These are phyloP conservation scores for Teunomyces funiuensis DNA, from an alignment of 805 yeast genomes.

Conservation along the genomic window DNA sequence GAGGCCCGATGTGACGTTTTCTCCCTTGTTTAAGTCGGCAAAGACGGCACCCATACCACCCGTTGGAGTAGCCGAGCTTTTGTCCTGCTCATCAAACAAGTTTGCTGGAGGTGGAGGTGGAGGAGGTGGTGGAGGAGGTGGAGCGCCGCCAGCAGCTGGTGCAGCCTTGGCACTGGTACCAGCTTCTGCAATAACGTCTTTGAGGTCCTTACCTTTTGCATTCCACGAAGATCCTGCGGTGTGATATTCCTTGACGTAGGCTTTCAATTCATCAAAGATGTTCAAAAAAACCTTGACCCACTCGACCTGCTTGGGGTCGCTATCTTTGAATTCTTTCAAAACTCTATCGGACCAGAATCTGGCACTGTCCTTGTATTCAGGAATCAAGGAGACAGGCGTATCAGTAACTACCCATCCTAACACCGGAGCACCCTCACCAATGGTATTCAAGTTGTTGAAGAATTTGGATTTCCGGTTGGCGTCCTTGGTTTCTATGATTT, in stretches of 20 bases:
- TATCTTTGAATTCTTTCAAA: constrained; percentile 77
- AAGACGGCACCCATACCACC: constrained; percentile 86
- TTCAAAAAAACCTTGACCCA: constrained; percentile 75
- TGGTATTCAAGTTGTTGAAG: constrained; percentile 72
- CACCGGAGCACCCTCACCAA: constrained; percentile 87
- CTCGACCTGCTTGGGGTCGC: constrained; percentile 64
- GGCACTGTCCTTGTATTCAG: constrained; percentile 86
- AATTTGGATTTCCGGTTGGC: constrained; percentile 64
- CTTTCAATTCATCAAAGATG: constrained; percentile 67
- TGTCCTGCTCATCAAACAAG: constrained; percentile 40
- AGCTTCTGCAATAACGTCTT: constrained; percentile 41
- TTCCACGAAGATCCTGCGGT: constrained; percentile 85
- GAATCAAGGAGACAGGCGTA: constrained; percentile 72
- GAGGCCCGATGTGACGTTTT: constrained; percentile 75
- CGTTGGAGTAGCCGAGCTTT: constrained; percentile 13
- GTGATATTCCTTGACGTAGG: constrained; percentile 74
- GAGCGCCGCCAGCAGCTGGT: constrained; percentile 28
- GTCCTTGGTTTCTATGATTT: constrained; percentile 68
- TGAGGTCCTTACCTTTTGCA: constrained; percentile 55
- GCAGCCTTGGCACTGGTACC: constrained; percentile 3
- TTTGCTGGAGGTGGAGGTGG: constrained; percentile 86
- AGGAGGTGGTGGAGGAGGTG: constrained; percentile 77
- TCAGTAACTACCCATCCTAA: constrained; percentile 85
- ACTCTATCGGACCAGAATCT: constrained; percentile 94
- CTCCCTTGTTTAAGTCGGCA: constrained; percentile 87